Evolutionary conservation across 257 asterid genomes (phyloP).

Genomic region (Knoxia roxburghii): DNA sequence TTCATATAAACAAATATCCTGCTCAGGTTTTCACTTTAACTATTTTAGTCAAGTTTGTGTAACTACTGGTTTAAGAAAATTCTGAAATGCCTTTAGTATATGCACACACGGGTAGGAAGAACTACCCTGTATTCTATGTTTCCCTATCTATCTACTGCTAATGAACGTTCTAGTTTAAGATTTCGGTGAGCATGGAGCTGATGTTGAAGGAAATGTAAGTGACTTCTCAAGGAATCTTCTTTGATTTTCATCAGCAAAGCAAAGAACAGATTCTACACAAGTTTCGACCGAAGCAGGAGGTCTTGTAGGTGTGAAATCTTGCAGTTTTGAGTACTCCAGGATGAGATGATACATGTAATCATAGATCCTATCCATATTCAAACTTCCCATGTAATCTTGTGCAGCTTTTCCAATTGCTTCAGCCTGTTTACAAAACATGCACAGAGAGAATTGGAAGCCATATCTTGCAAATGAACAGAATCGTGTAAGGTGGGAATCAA

Average conservation of each 20-base stretch:
- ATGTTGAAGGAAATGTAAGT: slow-evolving; percentile 27
- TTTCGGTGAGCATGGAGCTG: slow-evolving; percentile 44
- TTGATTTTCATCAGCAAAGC: slow-evolving; percentile 58
- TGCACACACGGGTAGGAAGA: too few relatives aligned
- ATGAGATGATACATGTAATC: slow-evolving; percentile 70
- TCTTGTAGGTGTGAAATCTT: slow-evolving; percentile 40
- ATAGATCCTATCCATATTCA: slow-evolving; percentile 54
- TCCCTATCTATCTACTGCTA: background rate
- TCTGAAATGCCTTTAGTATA: too few relatives aligned
- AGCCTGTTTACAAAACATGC: slow-evolving; percentile 30
- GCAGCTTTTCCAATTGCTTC: slow-evolving; percentile 57
- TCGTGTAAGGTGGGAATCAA: too few relatives aligned
- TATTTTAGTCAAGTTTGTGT: background rate
- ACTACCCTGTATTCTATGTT: background rate
- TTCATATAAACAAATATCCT: background rate
- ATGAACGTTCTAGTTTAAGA: background rate
- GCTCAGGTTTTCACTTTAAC: background rate
- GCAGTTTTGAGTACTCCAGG: slow-evolving; percentile 49
- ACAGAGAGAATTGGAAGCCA: background rate
- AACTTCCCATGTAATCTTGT: slow-evolving; percentile 48
- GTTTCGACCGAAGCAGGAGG: slow-evolving; percentile 42
- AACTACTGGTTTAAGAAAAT: too few relatives aligned
- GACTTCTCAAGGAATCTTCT: slow-evolving; percentile 39
- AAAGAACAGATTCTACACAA: slow-evolving; percentile 47
- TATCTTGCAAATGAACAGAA: background rate